These are phyloP conservation scores for Syzygium grande DNA, from an alignment of 345 rosid genomes.

Conservation along the genomic window DNA sequence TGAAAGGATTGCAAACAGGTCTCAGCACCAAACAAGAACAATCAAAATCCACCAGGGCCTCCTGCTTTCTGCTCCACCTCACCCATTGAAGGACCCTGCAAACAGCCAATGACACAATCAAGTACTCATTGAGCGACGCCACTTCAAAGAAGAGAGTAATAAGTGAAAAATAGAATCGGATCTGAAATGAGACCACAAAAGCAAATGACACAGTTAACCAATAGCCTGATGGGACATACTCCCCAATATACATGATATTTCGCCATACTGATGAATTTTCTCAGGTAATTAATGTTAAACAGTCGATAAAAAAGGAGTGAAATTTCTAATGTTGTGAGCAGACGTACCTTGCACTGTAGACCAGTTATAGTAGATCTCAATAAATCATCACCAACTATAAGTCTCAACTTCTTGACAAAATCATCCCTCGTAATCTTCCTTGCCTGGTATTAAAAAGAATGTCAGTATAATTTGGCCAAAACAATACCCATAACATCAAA, in stretches of 20 bases:
- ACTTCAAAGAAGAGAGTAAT: neutral
- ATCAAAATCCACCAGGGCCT: neutral
- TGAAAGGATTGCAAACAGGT: neutral
- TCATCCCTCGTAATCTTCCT: conserved; percentile 53
- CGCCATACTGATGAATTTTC: neutral
- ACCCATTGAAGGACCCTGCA: neutral
- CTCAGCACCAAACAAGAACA: neutral
- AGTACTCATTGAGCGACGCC: neutral
- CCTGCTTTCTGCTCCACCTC: conserved; percentile 2
- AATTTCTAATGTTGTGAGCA: neutral
- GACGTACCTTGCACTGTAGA: conserved; percentile 58
- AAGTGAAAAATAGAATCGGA: neutral
- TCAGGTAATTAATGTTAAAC: neutral
- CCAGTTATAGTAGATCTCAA: conserved; percentile 67
- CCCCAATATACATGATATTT: neutral
- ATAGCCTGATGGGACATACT: neutral
- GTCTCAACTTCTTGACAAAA: conserved; percentile 63
- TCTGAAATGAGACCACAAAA: neutral
- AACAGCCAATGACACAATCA: neutral
- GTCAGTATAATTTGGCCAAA: neutral
- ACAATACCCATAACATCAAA: neutral
- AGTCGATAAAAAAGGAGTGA: neutral
- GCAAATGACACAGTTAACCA: neutral
- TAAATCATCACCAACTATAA: conserved; percentile 66
- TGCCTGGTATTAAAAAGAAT: conserved; percentile 22